Base-by-base conservation (phyloP, 2,329 filamentous ascomycete species). In the Aspergillus brasiliensis region DNA sequence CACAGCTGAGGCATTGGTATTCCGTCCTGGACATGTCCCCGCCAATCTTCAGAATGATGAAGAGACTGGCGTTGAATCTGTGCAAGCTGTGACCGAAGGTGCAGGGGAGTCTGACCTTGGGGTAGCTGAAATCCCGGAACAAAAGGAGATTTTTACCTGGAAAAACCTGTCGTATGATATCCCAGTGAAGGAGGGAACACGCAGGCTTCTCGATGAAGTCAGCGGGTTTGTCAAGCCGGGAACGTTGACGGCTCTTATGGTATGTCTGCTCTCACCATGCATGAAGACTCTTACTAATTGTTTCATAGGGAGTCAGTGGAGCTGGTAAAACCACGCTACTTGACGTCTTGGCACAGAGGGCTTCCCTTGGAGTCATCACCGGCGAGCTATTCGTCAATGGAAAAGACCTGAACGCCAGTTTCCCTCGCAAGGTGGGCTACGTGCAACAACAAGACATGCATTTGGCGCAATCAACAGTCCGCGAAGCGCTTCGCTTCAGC, bases 401-500 rank as follows among this genome's bases (percentile, higher is more conserved):
- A 7, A 81, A 77, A 58, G 79, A 80, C 0, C 76, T 83, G 1
- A 82, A 84, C 65, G 74, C 77, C 1, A 83, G 81, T 55, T 89
- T 89, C 64, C 86, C 58, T n/a, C 57, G 60, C 3, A 85, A 86
- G 67, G 88, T 85, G 0, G 87, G 87, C 2, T 89, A 89, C 60
- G 86, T 87, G 0, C 86, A 89, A 64, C 86, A 89, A 59, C 85
- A 89, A 71, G 86, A 90, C 83, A 82, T 97, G 7, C 92, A 96
- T 72, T 80, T 95, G 27, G 82, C 88, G 38, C 95, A 91, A 0
- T 87, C 88, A 0, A 96, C 92, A 2, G 92, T 96, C 42, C 88
- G 92, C 58, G 92, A 96, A 75, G 91, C 91, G 4, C 83, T 97
- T 23, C 86, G 86, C 65, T 97, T 97, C 77, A 91, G 87, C 67